A percentile compares a stretch with the other conserved stretches of the same genome.
Evolutionary conservation across 768 basidiomycete species (phyloP).

Genomic region (Calocybe gangraenosa): DNA sequence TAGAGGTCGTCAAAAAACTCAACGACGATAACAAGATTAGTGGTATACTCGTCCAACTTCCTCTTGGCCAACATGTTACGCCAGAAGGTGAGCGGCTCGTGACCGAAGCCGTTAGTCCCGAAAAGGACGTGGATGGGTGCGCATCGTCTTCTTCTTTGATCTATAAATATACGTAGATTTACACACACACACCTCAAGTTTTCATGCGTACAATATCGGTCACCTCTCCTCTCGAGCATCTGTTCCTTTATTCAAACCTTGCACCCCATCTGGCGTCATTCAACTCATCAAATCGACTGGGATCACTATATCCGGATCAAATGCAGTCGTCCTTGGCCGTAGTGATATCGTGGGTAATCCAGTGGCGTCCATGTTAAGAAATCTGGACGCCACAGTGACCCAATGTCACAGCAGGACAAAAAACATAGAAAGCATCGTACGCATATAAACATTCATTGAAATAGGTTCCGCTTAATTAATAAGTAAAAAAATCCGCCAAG

Average conservation of each 20-base stretch:
- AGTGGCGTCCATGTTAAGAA: constrained; percentile 85
- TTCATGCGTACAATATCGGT: constrained; percentile 98
- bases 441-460: constrained; percentile 20
- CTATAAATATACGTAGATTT: constrained; percentile 4
- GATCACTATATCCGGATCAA: constrained; percentile 68
- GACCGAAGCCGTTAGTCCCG: constrained; percentile 90
- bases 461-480: neutral
- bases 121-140: constrained; percentile 97
- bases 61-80: constrained; percentile 79
- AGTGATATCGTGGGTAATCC: constrained; percentile 98
- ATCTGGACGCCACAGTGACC: constrained; percentile 92
- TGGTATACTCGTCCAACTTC: constrained; percentile 94
- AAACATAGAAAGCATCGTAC: constrained; percentile 73
- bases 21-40: constrained; percentile 80
- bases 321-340: constrained; percentile 91
- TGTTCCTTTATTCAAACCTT: constrained; percentile 86
- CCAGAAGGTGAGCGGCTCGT: constrained; percentile 83
- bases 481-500: constrained; percentile 44
- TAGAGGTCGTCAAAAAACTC: constrained; percentile 72
- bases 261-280: constrained; percentile 93
- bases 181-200: constrained; percentile 42
- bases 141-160: constrained; percentile 17
- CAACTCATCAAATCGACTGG: constrained; percentile 87
- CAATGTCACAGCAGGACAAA: constrained; percentile 94
- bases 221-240: constrained; percentile 89